Evolutionary conservation across 352 stramenopile genomes (phyloP), one percentile per base, ranked within the genome.

Genomic region (Poterioochromonas sp.): DNA sequence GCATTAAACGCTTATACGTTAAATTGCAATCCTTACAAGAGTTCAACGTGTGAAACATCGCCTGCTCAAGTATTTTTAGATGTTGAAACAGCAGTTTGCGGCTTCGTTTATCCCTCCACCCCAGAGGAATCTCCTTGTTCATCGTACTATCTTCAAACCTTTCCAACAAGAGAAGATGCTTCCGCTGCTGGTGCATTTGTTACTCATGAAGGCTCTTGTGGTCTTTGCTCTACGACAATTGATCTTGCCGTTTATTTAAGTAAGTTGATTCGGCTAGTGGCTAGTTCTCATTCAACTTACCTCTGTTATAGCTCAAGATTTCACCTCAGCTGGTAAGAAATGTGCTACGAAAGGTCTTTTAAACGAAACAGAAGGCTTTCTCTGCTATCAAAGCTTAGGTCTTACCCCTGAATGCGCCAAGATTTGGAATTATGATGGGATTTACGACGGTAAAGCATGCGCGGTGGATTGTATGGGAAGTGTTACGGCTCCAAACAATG

Each of bases 401-500:
- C 40, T 71, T 8, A 71, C 62, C 2, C 2, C 12, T 15, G 62
- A 71, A 44, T 71, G 62, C 26, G 62, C 62, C 1, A 71, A 71
- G 40, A 71, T 71, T n/a, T 71, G 62, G 62, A 71, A 71, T 71
- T 71, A 71, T 29, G 62, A 71, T 29, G 62, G 62, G 5, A 71
- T 71, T 44, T 71, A 71, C 62, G 62, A 71, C 34, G 62, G 62
- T 44, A 43, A 71, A 71, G 15, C 34, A 8, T 71, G 62, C 34
- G 15, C 11, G 3, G 8, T 15, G 32, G 40, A 8, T 32, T 71
- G 62, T 71, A 40, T 49, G 8, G 39, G 39, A 32, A 11, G 40
- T 49, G 26, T 71, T 22, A 44, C 34, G 11, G 15, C 34, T 47
- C 29, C 29, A 47, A 71, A 71, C 34, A 71, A 71, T 71, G 62